phyloP scores from a whole-genome alignment of 768 basidiomycete species.

The Tylopilus cervinicoccineus region DNA sequence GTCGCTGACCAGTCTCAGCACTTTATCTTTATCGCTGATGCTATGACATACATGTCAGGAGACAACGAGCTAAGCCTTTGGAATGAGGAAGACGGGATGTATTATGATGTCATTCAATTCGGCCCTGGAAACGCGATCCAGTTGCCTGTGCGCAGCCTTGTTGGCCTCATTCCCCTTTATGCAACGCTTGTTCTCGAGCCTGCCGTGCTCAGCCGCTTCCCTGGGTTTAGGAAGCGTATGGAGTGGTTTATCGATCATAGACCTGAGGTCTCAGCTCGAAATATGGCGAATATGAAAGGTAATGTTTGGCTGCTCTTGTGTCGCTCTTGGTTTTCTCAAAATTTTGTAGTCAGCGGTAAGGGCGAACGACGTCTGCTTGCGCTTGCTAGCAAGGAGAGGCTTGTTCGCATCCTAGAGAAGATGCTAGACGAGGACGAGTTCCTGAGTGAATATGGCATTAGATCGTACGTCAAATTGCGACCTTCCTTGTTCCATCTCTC shows the following conservation, averaged over 20 bases:
- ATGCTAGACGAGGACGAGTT: slow-evolving; percentile 99
- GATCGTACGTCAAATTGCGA: slow-evolving; percentile 64
- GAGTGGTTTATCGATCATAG: slow-evolving; percentile 98
- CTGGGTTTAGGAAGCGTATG: slow-evolving; percentile 97
- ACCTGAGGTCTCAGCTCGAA: slow-evolving; percentile 80
- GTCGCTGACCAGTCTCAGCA: slow-evolving; percentile 49
- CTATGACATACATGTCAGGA: slow-evolving; percentile 91
- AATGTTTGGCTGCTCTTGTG: slow-evolving; percentile 8
- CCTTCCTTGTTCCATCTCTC: not conserved
- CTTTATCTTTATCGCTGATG: slow-evolving; percentile 97
- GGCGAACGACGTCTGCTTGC: slow-evolving; percentile 88
- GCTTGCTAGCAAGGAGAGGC: slow-evolving; percentile 85
- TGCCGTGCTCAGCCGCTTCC: slow-evolving; percentile 81
- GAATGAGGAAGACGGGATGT: slow-evolving; percentile 97
- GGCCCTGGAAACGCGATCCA: slow-evolving; percentile 80
- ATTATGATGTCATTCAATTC: slow-evolving; percentile 96
- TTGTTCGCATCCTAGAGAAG: slow-evolving; percentile 85
- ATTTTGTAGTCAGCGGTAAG: slow-evolving; percentile 50
- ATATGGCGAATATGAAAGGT: slow-evolving; percentile 97
- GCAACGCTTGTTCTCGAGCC: slow-evolving; percentile 94
- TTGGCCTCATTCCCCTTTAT: slow-evolving; percentile 96
- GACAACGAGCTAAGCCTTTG: slow-evolving; percentile 80
- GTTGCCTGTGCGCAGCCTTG: slow-evolving; percentile 88
- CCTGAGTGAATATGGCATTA: slow-evolving; percentile 89
- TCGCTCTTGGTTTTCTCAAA: not conserved